Conservation (phyloP, 2,329 filamentous ascomycete species). For the Botryotinia narcissicola region DNA sequence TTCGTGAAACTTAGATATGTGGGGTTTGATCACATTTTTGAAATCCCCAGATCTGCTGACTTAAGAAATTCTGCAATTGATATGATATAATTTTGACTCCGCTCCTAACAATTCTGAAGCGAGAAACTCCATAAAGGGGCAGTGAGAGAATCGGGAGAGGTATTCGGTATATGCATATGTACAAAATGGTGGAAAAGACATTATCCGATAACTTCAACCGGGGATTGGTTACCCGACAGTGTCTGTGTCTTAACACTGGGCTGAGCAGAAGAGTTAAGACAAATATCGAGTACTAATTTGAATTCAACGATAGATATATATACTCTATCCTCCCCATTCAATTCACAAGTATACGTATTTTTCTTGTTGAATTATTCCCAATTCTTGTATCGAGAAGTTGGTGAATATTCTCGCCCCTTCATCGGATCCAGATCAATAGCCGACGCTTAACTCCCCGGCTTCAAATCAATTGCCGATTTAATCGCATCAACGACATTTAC, state of each 20-base stretch:
- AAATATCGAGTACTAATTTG: neutral
- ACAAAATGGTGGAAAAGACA: conserved; percentile 16
- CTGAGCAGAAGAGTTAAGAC: neutral
- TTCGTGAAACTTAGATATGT: neutral
- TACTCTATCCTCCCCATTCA: neutral
- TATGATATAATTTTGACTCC: neutral
- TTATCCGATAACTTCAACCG: conserved; percentile 17
- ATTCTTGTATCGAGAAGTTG: neutral
- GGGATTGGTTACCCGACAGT: neutral
- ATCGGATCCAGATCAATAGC: conserved; percentile 13
- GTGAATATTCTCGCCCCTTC: neutral
- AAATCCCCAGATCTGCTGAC: neutral
- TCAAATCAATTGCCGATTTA: conserved; percentile 10
- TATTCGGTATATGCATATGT: neutral
- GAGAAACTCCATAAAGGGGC: conserved; percentile 7
- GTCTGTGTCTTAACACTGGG: neutral
- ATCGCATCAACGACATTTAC: neutral
- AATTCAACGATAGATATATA: conserved; percentile 6
- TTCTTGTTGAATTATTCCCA: neutral
- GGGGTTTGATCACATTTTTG: neutral
- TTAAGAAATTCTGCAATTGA: neutral
- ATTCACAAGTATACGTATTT: neutral
- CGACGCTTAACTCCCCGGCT: conserved; percentile 7
- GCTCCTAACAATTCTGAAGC: neutral
- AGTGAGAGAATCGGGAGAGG: neutral